Evolutionary conservation across 306 rosid species (phyloP), one percentile per base, ranked within the genome.

Genomic region (Glycine latifolia): DNA sequence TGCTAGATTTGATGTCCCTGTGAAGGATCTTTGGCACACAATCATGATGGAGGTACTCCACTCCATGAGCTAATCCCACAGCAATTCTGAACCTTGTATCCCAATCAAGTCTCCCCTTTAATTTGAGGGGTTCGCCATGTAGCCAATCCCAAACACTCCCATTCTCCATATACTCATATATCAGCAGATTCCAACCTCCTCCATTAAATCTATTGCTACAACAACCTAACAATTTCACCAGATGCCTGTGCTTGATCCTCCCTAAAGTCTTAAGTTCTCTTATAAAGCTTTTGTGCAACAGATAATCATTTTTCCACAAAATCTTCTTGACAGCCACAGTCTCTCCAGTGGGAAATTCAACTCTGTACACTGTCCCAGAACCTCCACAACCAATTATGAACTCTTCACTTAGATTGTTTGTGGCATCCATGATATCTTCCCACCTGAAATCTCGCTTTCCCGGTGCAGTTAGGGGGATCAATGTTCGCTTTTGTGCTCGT

Each of bases 141-240:
- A 95, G 73, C 96, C 98, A 95, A 81, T 93, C 99, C 97, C 97
- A 95, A 0, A 92, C 86, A 66, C 99, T 95, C 49, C 99, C 98
- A 16, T 95, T 95, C 74, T 85, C 96, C 99, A 95, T 91, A 58
- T 85, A 88, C 81, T 93, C 98, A 63, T 95, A 95, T 59, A 95
- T 87, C 87, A 95, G 78, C 67, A 95, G 82, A 87, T 93, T 93
- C 70, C 92, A 87, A 41, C 93, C 94, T n/a, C 67, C 83, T 75
- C 96, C 93, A 85, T 78, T 85, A 85, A 78, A 85, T 83, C 82
- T 87, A 63, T 89, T 89, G 86, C 92, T 91, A 52, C 97, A 95
- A 76, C 92, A 91, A n/a, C 99, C 99, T 53, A 93, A 48, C 50
- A 95, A 79, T 65, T 93, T 95, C 86, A 91, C 99, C 61, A 95